These are phyloP conservation scores for Taphrina sp. DNA, from an alignment of 1,139 yeast species.

Conservation along the genomic window DNA sequence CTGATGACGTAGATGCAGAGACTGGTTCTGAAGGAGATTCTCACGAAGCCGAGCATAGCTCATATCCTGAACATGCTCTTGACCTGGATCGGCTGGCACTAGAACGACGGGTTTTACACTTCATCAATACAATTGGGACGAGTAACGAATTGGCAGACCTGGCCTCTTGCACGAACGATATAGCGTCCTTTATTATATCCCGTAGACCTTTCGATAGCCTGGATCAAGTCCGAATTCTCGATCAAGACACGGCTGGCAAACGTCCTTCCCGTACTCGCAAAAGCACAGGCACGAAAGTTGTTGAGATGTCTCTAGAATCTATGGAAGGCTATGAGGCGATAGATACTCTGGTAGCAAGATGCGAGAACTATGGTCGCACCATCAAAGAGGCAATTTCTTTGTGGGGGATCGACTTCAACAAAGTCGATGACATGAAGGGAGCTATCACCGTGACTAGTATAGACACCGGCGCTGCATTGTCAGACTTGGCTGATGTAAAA, in stretches of 20 bases:
- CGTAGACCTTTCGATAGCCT: constrained; percentile 65
- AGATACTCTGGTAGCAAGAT: constrained; percentile 78
- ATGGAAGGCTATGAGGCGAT: constrained; percentile 90
- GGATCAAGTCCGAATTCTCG: constrained; percentile 57
- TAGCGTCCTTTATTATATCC: constrained; percentile 61
- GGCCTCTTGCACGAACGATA: constrained; percentile 65
- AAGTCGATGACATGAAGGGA: constrained; percentile 56
- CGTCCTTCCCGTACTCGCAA: constrained; percentile 45
- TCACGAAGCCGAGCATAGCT: constrained; percentile 34
- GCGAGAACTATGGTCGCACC: constrained; percentile 71
- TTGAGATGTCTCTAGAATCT: constrained; percentile 53
- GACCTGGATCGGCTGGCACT: constrained; percentile 47
- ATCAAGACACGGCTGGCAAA: constrained; percentile 41
- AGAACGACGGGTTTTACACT: constrained; percentile 67
- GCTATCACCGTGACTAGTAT: constrained; percentile 48
- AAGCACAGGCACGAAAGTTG: constrained; percentile 68
- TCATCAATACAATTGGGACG: constrained; percentile 69
- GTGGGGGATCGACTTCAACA: constrained; percentile 76
- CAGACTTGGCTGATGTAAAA: constrained; percentile 42
- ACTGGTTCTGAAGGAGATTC: constrained; percentile 9
- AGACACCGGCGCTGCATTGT: constrained; percentile 35
- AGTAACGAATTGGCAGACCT: constrained; percentile 75
- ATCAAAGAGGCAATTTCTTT: constrained; percentile 69
- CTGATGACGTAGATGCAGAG: constrained; percentile 16
- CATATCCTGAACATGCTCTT: constrained; percentile 15